Conservation (phyloP, 441 rosid genomes). For the Brassica hybrid region DNA sequence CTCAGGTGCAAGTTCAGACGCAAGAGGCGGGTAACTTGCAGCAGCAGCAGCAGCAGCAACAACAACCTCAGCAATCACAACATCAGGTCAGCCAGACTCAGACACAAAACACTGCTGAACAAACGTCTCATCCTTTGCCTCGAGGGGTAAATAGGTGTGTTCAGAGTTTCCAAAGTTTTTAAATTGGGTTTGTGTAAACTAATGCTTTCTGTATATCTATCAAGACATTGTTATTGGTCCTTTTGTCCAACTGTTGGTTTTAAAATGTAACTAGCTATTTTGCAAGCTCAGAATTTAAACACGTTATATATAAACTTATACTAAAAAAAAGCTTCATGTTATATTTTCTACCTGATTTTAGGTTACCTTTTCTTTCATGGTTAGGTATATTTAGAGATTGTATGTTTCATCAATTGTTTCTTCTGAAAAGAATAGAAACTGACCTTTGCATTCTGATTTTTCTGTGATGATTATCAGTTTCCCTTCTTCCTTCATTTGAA, state of each 20-base stretch:
- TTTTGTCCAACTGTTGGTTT: constrained; percentile 30
- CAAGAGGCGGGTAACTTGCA: constrained; percentile 70
- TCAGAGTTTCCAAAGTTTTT: constrained; percentile 83
- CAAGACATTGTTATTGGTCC: constrained; percentile 47
- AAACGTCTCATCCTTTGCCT: constrained; percentile 77
- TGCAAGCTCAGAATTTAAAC: constrained; percentile 26
- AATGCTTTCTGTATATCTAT: constrained; percentile 49
- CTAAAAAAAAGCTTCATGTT: background rate
- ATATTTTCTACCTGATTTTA: constrained; percentile 13
- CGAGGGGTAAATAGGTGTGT: constrained; percentile 99
- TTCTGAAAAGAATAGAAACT: constrained; percentile 17
- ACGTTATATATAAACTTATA: constrained; percentile 26
- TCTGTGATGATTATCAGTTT: no score
- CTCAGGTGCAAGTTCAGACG: constrained; percentile 62
- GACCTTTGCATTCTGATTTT: background rate
- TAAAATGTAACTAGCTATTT: constrained; percentile 47
- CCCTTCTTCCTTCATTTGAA: no score
- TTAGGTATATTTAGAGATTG: constrained; percentile 10
- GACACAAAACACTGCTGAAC: constrained; percentile 68
- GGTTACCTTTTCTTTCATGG: constrained; percentile 14
- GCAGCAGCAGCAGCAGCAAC: constrained; percentile 60
- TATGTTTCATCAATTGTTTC: constrained; percentile 16
- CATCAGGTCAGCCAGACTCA: constrained; percentile 69
- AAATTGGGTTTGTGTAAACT: constrained; percentile 64
- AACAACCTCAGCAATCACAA: constrained; percentile 51